Evolutionary conservation across 305 asterid genomes (phyloP).

Genomic region (Fraxinus xanthoxyloides): DNA sequence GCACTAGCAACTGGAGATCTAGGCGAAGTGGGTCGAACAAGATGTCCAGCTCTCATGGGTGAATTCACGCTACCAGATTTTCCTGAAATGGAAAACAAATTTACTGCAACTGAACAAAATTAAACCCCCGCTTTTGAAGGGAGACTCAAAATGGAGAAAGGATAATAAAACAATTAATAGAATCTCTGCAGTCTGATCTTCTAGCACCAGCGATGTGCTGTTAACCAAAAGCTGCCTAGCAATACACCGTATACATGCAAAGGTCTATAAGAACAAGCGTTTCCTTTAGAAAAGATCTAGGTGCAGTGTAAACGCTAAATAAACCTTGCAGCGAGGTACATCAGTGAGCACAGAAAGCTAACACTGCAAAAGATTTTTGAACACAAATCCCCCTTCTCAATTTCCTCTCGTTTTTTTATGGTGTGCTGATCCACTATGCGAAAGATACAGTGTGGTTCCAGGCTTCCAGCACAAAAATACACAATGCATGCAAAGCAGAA

Average conservation of each 20-base stretch:
- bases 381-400: background rate
- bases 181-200: constrained; percentile 6
- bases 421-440: background rate
- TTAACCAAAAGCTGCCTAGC: constrained; percentile 12
- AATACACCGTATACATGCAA: constrained; percentile 7
- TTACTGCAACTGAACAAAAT: constrained; percentile 4
- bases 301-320: background rate
- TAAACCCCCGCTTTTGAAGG: background rate
- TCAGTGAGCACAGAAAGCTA: background rate
- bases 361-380: background rate
- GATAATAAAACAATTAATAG: background rate
- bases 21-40: constrained; percentile 78
- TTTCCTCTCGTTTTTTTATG: background rate
- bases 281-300: background rate
- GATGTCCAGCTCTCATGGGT: constrained; percentile 50
- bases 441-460: background rate
- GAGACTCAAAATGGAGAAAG: background rate
- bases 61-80: constrained; percentile 36
- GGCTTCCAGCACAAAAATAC: background rate
- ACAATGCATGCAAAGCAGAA: background rate
- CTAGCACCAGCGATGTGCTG: background rate
- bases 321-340: background rate
- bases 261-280: background rate
- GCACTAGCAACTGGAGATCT: constrained; percentile 89
- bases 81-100: constrained; percentile 30